Base-by-base conservation (phyloP, 2,329 filamentous ascomycete species). In the Chaetomium strumarium region DNA sequence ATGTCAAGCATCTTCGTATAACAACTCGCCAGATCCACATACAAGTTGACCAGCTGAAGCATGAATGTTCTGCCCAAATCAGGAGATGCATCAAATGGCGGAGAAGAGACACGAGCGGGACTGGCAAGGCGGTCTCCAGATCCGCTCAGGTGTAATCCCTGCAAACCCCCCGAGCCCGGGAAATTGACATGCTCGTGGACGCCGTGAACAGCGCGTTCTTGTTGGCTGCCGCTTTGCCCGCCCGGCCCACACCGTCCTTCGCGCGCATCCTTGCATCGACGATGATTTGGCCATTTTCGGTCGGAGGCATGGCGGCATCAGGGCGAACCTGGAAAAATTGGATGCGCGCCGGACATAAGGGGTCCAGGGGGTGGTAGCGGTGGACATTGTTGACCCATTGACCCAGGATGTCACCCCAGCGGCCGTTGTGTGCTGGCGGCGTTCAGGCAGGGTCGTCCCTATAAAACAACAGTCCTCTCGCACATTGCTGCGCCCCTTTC, bases 381-480 rank as follows among this genome's bases (percentile, higher is more conserved):
- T 10, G 37, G 20, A n/a, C 37, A 19, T n/a, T n/a, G n/a, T n/a
- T n/a, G n/a, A n/a, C n/a, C n/a, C n/a, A n/a, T 13, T 24, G 24
- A 24, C 24, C 24, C 45, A 49, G 45, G 45, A 44, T 39, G 40
- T 36, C 19, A 34, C 46, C 16, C 24, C 31, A 24, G 24, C 24
- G 30, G 36, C 40, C 39, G 43, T 20, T 20, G 31, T 41, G 38
- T 14, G 20, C 20, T 58, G 65, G 70, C 36, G 12, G 19, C 17
- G 33, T 34, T 34, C 11, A n/a, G 13, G 33, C 20, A 29, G n/a
- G 31, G 9, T 16, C 12, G n/a, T 5, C 38, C n/a, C 33, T 78
- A 79, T 79, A 78, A 76, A 79, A 75, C 63, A 63, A 56, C 60
- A 56, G 38, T 67, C 66, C 70, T 68, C 68, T 65, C 63, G 56